phyloP scores from a whole-genome alignment of 2,329 filamentous ascomycete genomes.

The Cordyceps farinosa region DNA sequence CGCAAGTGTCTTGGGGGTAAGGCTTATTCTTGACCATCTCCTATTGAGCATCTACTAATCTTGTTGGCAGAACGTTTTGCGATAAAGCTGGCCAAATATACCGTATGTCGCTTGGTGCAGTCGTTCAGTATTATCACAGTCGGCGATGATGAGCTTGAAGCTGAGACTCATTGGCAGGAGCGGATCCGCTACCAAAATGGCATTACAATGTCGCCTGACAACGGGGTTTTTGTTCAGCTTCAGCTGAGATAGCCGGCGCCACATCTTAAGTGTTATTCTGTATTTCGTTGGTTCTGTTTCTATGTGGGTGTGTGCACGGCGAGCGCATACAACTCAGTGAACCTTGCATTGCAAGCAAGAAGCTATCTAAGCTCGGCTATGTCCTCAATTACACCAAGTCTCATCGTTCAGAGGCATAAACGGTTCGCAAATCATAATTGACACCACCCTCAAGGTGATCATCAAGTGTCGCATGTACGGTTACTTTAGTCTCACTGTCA shows the following conservation, averaged over 20 bases:
- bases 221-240: neutral
- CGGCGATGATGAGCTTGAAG: neutral
- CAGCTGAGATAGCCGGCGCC: neutral
- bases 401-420: too few relatives aligned
- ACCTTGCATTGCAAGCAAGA: too few relatives aligned
- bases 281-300: too few relatives aligned
- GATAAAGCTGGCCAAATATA: conserved; percentile 18
- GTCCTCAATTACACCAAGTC: too few relatives aligned
- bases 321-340: too few relatives aligned
- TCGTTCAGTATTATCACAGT: conserved; percentile 13
- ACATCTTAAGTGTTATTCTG: neutral
- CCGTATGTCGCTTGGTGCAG: conserved; percentile 17
- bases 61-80: conserved; percentile 16
- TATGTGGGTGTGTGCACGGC: too few relatives aligned
- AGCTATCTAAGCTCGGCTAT: too few relatives aligned
- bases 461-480: too few relatives aligned
- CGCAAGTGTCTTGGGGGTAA: conserved; percentile 19
- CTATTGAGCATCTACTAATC: neutral
- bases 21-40: neutral
- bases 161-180: conserved; percentile 14
- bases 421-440: too few relatives aligned
- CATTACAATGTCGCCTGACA: conserved; percentile 8
- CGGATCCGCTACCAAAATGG: conserved; percentile 14
- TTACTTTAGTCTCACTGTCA: too few relatives aligned
- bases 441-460: too few relatives aligned